Conservation (phyloP, 371 early-diverging fungal genomes). For the Syncephalis plumigaleata region DNA sequence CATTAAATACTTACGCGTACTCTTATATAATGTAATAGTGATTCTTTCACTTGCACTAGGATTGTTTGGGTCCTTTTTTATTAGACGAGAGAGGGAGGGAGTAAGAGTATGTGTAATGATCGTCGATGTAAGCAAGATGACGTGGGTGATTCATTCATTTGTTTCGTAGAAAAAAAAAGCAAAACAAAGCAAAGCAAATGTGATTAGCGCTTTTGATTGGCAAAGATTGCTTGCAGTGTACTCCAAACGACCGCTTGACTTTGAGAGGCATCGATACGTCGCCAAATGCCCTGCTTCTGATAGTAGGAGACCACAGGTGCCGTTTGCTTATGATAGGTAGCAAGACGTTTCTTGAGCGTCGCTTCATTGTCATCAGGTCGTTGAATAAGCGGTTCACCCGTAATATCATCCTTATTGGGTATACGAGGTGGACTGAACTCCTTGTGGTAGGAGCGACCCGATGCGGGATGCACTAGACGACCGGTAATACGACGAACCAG, state of each 20-base stretch:
- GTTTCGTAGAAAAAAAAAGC: no score
- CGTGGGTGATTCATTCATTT: no score
- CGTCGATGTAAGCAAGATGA: no score
- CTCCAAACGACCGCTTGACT: conserved; percentile 82
- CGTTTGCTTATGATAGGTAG: conserved; percentile 89
- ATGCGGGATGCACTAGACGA: conserved; percentile 82
- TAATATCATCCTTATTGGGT: conserved; percentile 82
- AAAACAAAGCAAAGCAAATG: no score
- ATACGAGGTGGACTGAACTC: conserved; percentile 93
- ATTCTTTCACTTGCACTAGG: no score
- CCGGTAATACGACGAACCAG: conserved; percentile 93
- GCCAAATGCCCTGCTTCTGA: conserved; percentile 80
- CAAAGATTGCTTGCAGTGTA: conserved; percentile 76
- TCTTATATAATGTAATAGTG: no score
- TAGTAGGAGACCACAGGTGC: conserved; percentile 95
- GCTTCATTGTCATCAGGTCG: conserved; percentile 96
- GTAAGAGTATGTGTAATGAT: no score
- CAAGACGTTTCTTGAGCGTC: conserved; percentile 85
- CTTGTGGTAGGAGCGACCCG: conserved; percentile 94
- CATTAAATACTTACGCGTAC: no score
- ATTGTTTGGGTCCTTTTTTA: no score
- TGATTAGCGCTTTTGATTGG: conserved; percentile 2
- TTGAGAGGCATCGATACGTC: conserved; percentile 86
- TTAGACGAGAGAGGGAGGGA: no score
- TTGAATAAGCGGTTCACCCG: conserved; percentile 92